Percentiles rank a stretch among this genome's conserved stretches.
Conservation (phyloP, 768 basidiomycete genomes). For the Brasilioporus rufonigricans region DNA sequence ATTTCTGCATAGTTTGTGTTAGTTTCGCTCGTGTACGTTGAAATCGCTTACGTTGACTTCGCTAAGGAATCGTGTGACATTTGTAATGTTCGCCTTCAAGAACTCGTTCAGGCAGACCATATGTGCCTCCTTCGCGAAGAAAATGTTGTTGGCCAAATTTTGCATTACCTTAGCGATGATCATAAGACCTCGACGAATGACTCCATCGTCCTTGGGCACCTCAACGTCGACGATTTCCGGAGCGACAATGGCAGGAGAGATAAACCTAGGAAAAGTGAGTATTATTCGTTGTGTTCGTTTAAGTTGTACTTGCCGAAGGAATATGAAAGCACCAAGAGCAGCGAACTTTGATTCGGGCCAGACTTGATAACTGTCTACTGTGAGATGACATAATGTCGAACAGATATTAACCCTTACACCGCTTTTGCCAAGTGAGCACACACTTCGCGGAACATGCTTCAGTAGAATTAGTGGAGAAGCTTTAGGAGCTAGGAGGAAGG, state of each 20-base stretch:
- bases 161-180: conserved; percentile 90
- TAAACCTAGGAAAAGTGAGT: conserved; percentile 56
- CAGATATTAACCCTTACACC: conserved; percentile 53
- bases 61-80: conserved; percentile 73
- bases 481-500: conserved; percentile 1
- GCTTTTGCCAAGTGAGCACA: conserved; percentile 75
- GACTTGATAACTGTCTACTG: conserved; percentile 46
- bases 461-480: not conserved
- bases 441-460: conserved; percentile 83
- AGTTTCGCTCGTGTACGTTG: not conserved
- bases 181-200: conserved; percentile 76
- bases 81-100: conserved; percentile 63
- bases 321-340: conserved; percentile 88
- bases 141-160: conserved; percentile 90
- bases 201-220: conserved; percentile 57
- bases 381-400: conserved; percentile 13
- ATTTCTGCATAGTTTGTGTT: conserved; percentile 35
- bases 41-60: conserved; percentile 59
- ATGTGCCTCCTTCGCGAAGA: conserved; percentile 87
- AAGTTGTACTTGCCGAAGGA: conserved; percentile 58
- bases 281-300: not conserved
- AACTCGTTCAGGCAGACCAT: conserved; percentile 82
- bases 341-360: conserved; percentile 83
- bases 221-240: conserved; percentile 86
- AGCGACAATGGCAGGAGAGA: conserved; percentile 85